Conservation (phyloP, 805 yeast species). For the Kazachstania martiniae region DNA sequence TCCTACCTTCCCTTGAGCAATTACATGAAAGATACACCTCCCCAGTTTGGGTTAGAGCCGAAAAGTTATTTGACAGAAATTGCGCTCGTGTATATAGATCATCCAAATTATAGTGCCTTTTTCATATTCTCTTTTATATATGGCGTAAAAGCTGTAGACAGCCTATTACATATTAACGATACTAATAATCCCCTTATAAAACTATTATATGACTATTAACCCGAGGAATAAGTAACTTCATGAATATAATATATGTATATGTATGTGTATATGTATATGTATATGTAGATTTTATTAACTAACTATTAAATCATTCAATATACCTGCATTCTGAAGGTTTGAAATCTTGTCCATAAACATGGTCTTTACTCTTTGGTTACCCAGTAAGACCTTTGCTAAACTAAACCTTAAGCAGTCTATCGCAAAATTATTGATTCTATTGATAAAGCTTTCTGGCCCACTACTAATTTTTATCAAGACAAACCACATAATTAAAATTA, state of each 20-base stretch:
- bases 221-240: background rate
- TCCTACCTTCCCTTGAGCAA: conserved; percentile 80
- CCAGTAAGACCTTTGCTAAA: conserved; percentile 40
- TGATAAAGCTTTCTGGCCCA: conserved; percentile 23
- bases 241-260: too few relatives aligned
- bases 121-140: too few relatives aligned
- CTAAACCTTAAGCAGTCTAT: conserved; percentile 33
- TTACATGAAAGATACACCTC: conserved; percentile 73
- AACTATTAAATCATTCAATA: conserved; percentile 7
- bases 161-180: background rate
- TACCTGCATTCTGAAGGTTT: conserved; percentile 19
- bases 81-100: conserved; percentile 56
- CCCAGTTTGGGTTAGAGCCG: conserved; percentile 89
- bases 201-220: background rate
- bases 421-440: conserved; percentile 21
- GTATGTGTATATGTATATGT: too few relatives aligned
- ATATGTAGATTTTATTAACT: background rate
- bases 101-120: conserved; percentile 29
- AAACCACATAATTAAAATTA: conserved; percentile 41
- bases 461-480: conserved; percentile 30
- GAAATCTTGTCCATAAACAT: conserved; percentile 29
- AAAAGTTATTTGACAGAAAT: conserved; percentile 71
- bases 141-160: conserved; percentile 3
- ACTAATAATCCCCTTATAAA: background rate
- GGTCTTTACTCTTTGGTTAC: conserved; percentile 39